A percentile compares a stretch with the other conserved stretches of the same genome.
phyloP scores from a whole-genome alignment of 1,284 basidiomycete genomes.

The Rhodotorula sp. region DNA sequence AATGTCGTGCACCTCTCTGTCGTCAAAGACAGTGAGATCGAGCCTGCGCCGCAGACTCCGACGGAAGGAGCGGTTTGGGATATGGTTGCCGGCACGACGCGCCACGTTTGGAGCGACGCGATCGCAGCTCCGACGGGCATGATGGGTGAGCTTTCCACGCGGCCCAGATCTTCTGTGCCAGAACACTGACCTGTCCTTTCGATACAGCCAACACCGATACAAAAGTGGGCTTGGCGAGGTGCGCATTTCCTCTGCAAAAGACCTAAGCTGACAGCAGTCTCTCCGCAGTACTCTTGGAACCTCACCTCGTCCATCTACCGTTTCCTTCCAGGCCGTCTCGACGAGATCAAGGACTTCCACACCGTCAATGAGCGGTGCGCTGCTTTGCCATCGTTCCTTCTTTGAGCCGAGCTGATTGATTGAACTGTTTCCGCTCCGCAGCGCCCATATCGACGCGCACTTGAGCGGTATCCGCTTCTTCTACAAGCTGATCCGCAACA shows the following conservation, averaged over 20 bases:
- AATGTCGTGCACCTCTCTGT: constrained; percentile 23
- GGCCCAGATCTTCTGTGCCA: neutral
- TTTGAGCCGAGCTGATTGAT: neutral
- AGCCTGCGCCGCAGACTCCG: constrained; percentile 60
- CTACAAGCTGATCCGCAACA: constrained; percentile 54
- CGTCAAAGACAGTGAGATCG: constrained; percentile 51
- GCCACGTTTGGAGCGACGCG: constrained; percentile 50
- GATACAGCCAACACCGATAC: constrained; percentile 43
- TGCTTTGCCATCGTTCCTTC: neutral
- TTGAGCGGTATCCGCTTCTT: constrained; percentile 54
- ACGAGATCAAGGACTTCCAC: constrained; percentile 57
- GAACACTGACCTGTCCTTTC: constrained; percentile 33
- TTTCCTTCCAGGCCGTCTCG: constrained; percentile 52
- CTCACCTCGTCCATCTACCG: constrained; percentile 57
- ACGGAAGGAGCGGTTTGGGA: constrained; percentile 53
- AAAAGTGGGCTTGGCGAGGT: neutral
- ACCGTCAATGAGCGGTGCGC: constrained; percentile 57
- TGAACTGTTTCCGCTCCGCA: no score
- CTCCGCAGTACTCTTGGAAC: constrained; percentile 48
- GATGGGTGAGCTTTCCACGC: constrained; percentile 53
- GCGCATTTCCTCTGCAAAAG: no score
- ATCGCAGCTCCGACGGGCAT: constrained; percentile 58
- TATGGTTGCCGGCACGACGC: constrained; percentile 57
- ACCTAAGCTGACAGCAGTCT: neutral
- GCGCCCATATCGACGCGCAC: constrained; percentile 40